A percentile compares a stretch with the other conserved stretches of the same genome.
Evolutionary conservation across 2,329 filamentous ascomycete genomes (phyloP).

Genomic region (Alternaria sp.): DNA sequence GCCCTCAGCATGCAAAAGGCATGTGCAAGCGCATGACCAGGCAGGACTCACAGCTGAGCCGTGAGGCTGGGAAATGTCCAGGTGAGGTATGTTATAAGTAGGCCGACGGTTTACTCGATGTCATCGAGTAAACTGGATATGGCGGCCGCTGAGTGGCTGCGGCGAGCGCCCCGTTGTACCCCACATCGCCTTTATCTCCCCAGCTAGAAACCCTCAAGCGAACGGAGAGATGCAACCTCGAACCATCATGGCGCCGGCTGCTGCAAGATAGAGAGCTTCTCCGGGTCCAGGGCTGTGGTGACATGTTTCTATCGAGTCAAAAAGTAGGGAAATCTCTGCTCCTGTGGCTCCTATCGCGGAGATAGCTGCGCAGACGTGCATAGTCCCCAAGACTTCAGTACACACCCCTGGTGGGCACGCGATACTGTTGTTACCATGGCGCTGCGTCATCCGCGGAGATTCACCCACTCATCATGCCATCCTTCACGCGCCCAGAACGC

Average conservation of each 20-base stretch:
- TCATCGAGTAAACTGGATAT: conserved; percentile 37
- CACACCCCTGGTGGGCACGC: conserved; percentile 19
- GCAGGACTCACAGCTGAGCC: conserved; percentile 3
- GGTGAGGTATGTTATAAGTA: conserved; percentile 24
- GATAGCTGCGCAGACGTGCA: conserved; percentile 17
- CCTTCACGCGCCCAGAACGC: conserved; percentile 8
- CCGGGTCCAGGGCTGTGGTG: conserved; percentile 21
- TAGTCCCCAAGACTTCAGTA: conserved; percentile 8
- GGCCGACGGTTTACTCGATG: conserved; percentile 38
- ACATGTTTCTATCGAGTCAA: conserved; percentile 48
- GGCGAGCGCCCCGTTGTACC: conserved; percentile 20
- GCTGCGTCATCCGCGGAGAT: conserved; percentile 26
- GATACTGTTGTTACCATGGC: conserved; percentile 19
- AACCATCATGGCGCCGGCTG: conserved; percentile 13
- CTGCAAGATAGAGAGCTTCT: conserved; percentile 35
- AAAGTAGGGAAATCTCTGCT: conserved; percentile 8
- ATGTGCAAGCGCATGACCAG: background rate
- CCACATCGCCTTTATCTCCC: conserved; percentile 39
- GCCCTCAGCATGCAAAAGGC: conserved; percentile 1
- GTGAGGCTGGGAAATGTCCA: conserved; percentile 11
- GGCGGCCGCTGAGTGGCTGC: conserved; percentile 26
- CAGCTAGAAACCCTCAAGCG: conserved; percentile 18
- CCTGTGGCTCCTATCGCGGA: conserved; percentile 23
- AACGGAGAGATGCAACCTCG: conserved; percentile 24
- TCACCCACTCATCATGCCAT: conserved; percentile 15